phyloP scores from a whole-genome alignment of 1,284 basidiomycete genomes.

The Kwoniella shivajii region DNA sequence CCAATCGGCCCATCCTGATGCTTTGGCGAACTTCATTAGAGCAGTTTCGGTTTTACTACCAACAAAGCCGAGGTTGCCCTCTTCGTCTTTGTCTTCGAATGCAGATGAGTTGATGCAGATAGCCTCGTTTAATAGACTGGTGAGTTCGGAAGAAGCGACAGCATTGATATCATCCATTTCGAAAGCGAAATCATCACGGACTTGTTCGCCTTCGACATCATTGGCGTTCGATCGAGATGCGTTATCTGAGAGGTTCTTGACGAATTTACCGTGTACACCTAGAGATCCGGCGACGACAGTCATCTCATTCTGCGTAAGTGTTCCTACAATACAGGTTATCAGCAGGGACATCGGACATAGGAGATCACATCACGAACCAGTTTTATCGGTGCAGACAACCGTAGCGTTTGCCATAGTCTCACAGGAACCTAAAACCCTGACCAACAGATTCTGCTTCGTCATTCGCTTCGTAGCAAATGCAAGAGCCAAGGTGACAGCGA shows the following conservation, averaged over 20 bases:
- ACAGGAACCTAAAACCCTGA: conserved; percentile 92
- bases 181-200: conserved; percentile 73
- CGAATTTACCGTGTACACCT: conserved; percentile 92
- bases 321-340: conserved; percentile 47
- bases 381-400: conserved; percentile 96
- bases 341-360: not conserved
- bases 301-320: conserved; percentile 93
- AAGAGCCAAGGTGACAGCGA: conserved; percentile 93
- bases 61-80: conserved; percentile 71
- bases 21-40: conserved; percentile 84
- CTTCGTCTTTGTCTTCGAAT: conserved; percentile 78
- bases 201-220: conserved; percentile 55
- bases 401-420: conserved; percentile 99
- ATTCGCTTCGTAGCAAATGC: conserved; percentile 97
- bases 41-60: conserved; percentile 98
- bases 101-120: conserved; percentile 95
- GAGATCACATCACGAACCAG: conserved; percentile 60
- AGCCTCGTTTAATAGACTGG: conserved; percentile 75
- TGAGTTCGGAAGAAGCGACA: conserved; percentile 66
- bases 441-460: conserved; percentile 91
- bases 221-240: conserved; percentile 72
- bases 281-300: conserved; percentile 92
- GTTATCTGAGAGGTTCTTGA: conserved; percentile 75
- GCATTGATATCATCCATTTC: conserved; percentile 72
- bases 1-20: conserved; percentile 80